Percentiles rank a stretch among this genome's conserved stretches.
phyloP scores from a whole-genome alignment of 352 stramenopile species.

The Phytophthora brassicae region DNA sequence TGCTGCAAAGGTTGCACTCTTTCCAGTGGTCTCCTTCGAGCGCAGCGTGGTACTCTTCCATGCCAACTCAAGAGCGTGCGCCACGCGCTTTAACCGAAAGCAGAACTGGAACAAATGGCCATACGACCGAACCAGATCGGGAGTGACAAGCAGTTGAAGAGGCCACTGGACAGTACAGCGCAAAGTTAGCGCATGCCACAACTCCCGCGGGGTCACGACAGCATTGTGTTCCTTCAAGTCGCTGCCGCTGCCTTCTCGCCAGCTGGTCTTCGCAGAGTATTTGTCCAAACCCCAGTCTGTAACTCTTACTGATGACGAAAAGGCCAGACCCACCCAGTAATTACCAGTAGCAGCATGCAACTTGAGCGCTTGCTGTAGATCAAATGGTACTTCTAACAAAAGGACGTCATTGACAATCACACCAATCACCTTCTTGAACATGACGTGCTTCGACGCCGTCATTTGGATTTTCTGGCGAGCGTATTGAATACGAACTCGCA shows the following conservation, averaged over 20 bases:
- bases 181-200: slow-evolving; percentile 62
- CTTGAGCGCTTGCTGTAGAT: slow-evolving; percentile 47
- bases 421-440: slow-evolving; percentile 55
- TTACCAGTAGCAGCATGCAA: slow-evolving; percentile 40
- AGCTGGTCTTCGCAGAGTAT: slow-evolving; percentile 43
- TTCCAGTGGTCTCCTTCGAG: slow-evolving; percentile 21
- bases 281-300: slow-evolving; percentile 58
- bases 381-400: slow-evolving; percentile 47
- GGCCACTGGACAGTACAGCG: slow-evolving; percentile 61
- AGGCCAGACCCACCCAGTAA: slow-evolving; percentile 59
- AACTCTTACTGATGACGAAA: slow-evolving; percentile 41
- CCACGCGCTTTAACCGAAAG: slow-evolving; percentile 75
- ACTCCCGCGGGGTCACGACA: slow-evolving; percentile 43
- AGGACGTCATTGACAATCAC: slow-evolving; percentile 47
- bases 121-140: slow-evolving; percentile 58
- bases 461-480: slow-evolving; percentile 43
- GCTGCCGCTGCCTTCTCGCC: slow-evolving; percentile 12
- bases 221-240: slow-evolving; percentile 42
- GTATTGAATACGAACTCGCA: slow-evolving; percentile 50
- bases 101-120: slow-evolving; percentile 79
- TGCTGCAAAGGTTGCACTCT: slow-evolving; percentile 23
- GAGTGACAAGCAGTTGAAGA: slow-evolving; percentile 65
- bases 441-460: slow-evolving; percentile 36
- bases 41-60: slow-evolving; percentile 59
- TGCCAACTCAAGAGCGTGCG: slow-evolving; percentile 60